These are phyloP conservation scores for Amylocystis lapponica DNA, from an alignment of 768 basidiomycete genomes.

Conservation along the genomic window DNA sequence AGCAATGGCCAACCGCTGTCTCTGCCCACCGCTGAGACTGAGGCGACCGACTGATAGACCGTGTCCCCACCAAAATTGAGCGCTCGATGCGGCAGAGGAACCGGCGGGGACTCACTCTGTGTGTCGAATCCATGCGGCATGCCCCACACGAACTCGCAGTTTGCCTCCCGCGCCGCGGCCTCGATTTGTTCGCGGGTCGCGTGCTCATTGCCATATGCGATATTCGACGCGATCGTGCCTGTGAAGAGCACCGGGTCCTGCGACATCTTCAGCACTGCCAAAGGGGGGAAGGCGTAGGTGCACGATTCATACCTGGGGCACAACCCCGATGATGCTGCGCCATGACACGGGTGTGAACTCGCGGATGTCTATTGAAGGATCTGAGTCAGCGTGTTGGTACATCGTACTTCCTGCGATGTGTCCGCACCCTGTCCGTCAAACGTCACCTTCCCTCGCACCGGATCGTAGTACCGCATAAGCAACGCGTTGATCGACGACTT, in stretches of 20 bases:
- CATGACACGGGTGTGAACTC: slow-evolving; percentile 83
- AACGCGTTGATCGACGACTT: slow-evolving; percentile 91
- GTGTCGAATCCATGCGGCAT: slow-evolving; percentile 95
- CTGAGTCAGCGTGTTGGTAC: neutral
- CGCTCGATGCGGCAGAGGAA: neutral
- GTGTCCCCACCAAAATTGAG: neutral
- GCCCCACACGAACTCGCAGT: slow-evolving; percentile 94
- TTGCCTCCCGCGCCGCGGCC: slow-evolving; percentile 82
- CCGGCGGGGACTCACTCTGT: slow-evolving; percentile 57
- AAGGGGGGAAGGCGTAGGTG: neutral
- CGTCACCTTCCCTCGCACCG: slow-evolving; percentile 72
- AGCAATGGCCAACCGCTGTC: slow-evolving; percentile 78
- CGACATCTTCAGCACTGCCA: neutral
- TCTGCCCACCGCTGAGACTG: slow-evolving; percentile 73
- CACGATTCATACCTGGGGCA: slow-evolving; percentile 59
- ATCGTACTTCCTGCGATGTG: neutral
- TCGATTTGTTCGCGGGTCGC: slow-evolving; percentile 83
- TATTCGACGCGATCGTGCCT: slow-evolving; percentile 92
- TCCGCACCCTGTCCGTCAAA: slow-evolving; percentile 77
- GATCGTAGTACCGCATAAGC: slow-evolving; percentile 85
- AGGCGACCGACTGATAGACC: slow-evolving; percentile 68
- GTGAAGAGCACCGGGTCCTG: slow-evolving; percentile 84
- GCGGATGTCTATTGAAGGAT: slow-evolving; percentile 59
- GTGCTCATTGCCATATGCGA: slow-evolving; percentile 75
- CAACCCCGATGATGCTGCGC: slow-evolving; percentile 86